Conservation (phyloP, 2,329 filamentous ascomycete species). For the Rhexocercosporidium sp. region DNA sequence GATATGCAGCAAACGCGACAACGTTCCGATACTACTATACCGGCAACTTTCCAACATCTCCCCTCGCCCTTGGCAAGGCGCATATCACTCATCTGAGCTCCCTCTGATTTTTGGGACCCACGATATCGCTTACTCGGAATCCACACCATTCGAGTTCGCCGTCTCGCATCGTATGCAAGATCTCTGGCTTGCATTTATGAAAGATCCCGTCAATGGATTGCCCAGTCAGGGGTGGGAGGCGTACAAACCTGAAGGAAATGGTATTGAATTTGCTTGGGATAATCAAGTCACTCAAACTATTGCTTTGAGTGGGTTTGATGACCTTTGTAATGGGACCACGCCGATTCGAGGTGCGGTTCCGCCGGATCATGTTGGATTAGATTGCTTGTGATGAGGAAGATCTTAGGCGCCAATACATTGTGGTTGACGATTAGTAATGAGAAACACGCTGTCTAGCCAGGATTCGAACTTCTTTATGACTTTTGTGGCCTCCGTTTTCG, state of each 20-base stretch:
- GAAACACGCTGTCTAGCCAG: too few relatives aligned
- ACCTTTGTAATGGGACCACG: slow-evolving; percentile 5
- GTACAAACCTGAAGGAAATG: slow-evolving; percentile 20
- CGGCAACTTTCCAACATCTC: slow-evolving; percentile 43
- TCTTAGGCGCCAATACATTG: too few relatives aligned
- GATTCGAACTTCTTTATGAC: too few relatives aligned
- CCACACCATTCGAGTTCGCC: slow-evolving; percentile 35
- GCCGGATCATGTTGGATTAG: slow-evolving; percentile 13
- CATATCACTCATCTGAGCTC: slow-evolving; percentile 43
- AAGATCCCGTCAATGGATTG: slow-evolving; percentile 39
- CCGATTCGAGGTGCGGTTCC: slow-evolving; percentile 1
- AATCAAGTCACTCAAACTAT: slow-evolving; percentile 7
- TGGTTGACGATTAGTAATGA: too few relatives aligned
- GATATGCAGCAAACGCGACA: slow-evolving; percentile 19
- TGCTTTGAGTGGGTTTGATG: slow-evolving; percentile 14
- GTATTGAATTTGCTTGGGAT: slow-evolving; percentile 20
- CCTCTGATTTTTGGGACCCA: slow-evolving; percentile 40
- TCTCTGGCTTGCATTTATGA: slow-evolving; percentile 44
- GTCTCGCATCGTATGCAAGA: slow-evolving; percentile 38
- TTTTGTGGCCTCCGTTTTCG: too few relatives aligned
- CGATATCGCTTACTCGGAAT: slow-evolving; percentile 20
- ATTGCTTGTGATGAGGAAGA: background rate
- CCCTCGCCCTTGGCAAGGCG: slow-evolving; percentile 37
- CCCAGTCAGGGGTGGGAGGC: slow-evolving; percentile 20
- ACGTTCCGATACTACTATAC: slow-evolving; percentile 42